Evolutionary conservation across 2,329 filamentous ascomycete species (phyloP).

Genomic region (Calonectria pseudoreteaudii): DNA sequence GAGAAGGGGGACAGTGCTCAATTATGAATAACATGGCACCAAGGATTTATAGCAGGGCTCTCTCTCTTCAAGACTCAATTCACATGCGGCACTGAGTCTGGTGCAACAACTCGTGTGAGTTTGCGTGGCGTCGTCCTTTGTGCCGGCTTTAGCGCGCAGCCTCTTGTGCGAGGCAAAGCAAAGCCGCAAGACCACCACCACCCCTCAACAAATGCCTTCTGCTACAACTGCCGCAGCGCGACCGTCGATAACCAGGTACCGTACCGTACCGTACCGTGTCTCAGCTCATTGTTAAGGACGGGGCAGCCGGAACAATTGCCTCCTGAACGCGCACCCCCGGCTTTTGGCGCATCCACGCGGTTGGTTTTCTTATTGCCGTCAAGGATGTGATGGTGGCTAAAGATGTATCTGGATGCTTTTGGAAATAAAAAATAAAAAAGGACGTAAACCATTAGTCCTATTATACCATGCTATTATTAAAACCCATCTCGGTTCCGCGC

Average conservation of each 20-base stretch:
- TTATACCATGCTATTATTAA: not conserved
- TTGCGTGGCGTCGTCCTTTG: not conserved
- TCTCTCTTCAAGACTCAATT: not conserved
- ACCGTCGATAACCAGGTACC: not conserved
- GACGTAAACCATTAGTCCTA: not conserved
- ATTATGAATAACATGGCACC: not conserved
- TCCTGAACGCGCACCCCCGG: not conserved
- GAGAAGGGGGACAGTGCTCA: not conserved
- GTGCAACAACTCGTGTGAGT: not conserved
- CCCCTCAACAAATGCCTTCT: not conserved
- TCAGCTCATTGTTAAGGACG: not conserved
- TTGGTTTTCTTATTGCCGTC: not conserved
- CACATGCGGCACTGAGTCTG: not conserved
- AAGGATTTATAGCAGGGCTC: not conserved
- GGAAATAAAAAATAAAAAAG: not conserved
- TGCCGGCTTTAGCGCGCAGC: constrained; percentile 1
- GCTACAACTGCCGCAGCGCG: not conserved
- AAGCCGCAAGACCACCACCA: not conserved
- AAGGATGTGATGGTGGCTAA: not conserved
- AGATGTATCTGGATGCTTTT: not conserved
- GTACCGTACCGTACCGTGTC: not conserved
- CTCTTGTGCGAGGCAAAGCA: not conserved
- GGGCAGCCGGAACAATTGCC: not conserved
- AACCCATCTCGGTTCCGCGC: not conserved
- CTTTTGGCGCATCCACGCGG: not conserved